Conservation (phyloP, 169 alveolate species). For the Eimeria praecox region DNA sequence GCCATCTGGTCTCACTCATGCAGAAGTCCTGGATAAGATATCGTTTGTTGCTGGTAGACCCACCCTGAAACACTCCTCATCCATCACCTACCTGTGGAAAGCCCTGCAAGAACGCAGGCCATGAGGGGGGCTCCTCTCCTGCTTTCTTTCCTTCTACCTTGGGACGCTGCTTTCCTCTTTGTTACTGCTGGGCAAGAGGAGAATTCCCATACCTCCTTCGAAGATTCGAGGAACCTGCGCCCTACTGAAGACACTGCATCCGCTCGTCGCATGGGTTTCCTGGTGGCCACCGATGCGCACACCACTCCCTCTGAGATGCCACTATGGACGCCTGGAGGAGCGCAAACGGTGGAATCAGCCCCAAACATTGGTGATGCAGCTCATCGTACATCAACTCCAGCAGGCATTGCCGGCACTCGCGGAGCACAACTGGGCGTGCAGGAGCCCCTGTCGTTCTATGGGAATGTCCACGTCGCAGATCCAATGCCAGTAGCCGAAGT, state of each 20-base stretch:
- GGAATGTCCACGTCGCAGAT: slow-evolving; percentile 38
- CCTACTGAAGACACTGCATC: background rate
- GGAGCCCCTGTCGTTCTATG: slow-evolving; percentile 65
- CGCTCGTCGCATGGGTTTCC: background rate
- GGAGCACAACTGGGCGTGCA: slow-evolving; percentile 51
- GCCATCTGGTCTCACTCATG: slow-evolving; percentile 24
- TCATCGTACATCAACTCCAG: background rate
- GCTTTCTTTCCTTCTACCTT: background rate
- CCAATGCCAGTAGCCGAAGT: slow-evolving; percentile 50
- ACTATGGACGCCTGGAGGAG: background rate
- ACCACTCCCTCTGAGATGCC: background rate
- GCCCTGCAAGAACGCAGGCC: background rate
- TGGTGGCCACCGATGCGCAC: background rate
- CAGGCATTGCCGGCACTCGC: background rate
- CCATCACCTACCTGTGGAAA: background rate
- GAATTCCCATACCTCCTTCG: background rate
- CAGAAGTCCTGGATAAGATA: background rate
- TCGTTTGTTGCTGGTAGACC: background rate
- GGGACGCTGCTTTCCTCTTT: background rate
- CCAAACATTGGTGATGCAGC: background rate
- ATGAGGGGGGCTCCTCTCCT: background rate
- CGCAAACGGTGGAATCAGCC: background rate
- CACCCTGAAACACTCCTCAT: slow-evolving; percentile 1
- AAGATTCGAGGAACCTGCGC: background rate
- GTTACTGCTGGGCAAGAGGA: background rate